These are phyloP conservation scores for Dothiorella sarmentorum DNA, from an alignment of 2,329 filamentous ascomycete species.

Conservation along the genomic window DNA sequence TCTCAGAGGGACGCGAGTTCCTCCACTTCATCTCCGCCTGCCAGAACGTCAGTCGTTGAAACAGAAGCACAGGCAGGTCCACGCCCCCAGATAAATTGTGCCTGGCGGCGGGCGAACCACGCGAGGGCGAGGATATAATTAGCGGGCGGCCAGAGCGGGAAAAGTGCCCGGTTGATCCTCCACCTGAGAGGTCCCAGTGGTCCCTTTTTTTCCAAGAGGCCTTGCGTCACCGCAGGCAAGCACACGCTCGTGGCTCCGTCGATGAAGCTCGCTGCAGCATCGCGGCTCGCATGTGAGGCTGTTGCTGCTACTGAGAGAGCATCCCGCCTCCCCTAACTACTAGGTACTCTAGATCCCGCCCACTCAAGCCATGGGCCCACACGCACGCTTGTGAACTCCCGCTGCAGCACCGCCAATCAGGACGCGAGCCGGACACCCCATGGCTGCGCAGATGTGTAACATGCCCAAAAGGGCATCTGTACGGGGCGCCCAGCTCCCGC, in stretches of 20 bases:
- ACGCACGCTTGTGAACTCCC: slow-evolving; percentile 4
- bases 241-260: not conserved
- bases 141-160: not conserved
- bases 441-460: slow-evolving; percentile 5
- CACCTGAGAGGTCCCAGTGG: no score
- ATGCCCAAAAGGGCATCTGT: slow-evolving; percentile 13
- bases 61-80: slow-evolving; percentile 1
- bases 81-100: slow-evolving; percentile 11
- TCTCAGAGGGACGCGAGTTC: slow-evolving; percentile 8
- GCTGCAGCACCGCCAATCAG: not conserved
- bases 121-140: slow-evolving; percentile 3
- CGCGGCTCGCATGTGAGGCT: slow-evolving; percentile 6
- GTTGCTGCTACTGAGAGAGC: not conserved
- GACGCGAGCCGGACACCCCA: not conserved
- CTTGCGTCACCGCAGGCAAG: slow-evolving; percentile 7
- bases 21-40: slow-evolving; percentile 9
- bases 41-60: slow-evolving; percentile 3
- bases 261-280: slow-evolving; percentile 6
- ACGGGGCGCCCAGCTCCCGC: slow-evolving; percentile 2
- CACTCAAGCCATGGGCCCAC: slow-evolving; percentile 7
- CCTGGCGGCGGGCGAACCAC: not conserved
- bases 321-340: no score
- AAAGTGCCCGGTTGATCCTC: slow-evolving; percentile 10
- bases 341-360: slow-evolving; percentile 10
- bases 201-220: slow-evolving; percentile 2